phyloP scores from a whole-genome alignment of 2,329 filamentous ascomycete species.

The Fusarium sp. region DNA sequence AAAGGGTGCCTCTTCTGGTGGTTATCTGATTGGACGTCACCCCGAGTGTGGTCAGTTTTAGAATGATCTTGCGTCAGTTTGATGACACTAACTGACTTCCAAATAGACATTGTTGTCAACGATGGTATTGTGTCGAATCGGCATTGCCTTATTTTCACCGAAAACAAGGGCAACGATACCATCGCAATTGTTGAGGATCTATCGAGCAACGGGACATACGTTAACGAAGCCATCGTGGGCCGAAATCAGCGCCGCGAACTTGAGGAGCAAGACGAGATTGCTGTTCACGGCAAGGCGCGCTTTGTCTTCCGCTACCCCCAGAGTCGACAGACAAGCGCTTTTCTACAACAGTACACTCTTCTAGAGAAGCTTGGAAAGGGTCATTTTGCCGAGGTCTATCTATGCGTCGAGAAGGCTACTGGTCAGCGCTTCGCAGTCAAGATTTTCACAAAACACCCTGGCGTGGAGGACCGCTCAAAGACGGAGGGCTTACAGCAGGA shows the following conservation, averaged over 20 bases:
- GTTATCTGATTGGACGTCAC: conserved; percentile 92
- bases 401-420: conserved; percentile 86
- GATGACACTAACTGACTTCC: conserved; percentile 31
- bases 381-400: conserved; percentile 93
- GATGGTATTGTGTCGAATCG: conserved; percentile 89
- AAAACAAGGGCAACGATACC: conserved; percentile 68
- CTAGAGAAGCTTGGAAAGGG: conserved; percentile 91
- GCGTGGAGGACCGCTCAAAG: conserved; percentile 85
- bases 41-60: conserved; percentile 83
- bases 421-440: conserved; percentile 92
- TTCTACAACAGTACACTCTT: conserved; percentile 87
- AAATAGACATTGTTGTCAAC: conserved; percentile 75
- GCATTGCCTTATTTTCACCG: conserved; percentile 76
- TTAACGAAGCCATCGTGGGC: conserved; percentile 91
- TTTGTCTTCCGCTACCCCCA: conserved; percentile 94
- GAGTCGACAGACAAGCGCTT: conserved; percentile 77
- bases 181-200: conserved; percentile 89
- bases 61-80: neutral
- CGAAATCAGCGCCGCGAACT: conserved; percentile 92
- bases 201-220: conserved; percentile 95
- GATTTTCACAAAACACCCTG: conserved; percentile 87
- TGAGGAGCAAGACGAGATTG: conserved; percentile 90
- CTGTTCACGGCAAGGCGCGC: conserved; percentile 83
- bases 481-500: conserved; percentile 92
- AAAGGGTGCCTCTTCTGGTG: conserved; percentile 75